phyloP scores from a whole-genome alignment of 768 basidiomycete species.

The Asterophora lycoperdoides region DNA sequence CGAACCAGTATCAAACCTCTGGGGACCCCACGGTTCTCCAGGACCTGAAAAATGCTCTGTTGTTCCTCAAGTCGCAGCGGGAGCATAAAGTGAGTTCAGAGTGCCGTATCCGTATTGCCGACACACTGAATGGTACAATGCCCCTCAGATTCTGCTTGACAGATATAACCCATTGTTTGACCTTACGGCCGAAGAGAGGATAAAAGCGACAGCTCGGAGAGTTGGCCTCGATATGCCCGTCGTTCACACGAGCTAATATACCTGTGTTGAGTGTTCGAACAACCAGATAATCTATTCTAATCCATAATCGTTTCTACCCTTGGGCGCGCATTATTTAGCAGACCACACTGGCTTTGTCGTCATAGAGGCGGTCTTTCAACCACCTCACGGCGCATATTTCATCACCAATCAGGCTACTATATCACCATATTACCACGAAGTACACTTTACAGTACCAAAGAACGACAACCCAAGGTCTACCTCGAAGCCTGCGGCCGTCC shows the following conservation, averaged over 20 bases:
- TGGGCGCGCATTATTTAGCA: no score
- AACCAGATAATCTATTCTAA: not conserved
- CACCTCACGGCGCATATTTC: no score
- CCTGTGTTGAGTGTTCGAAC: not conserved
- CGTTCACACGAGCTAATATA: conserved; percentile 21
- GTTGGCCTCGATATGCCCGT: conserved; percentile 86
- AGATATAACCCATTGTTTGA: conserved; percentile 86
- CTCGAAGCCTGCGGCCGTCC: no score
- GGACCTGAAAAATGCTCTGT: conserved; percentile 55
- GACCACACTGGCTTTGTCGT: no score
- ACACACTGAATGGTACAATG: not conserved
- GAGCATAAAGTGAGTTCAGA: conserved; percentile 61
- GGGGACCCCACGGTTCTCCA: conserved; percentile 28
- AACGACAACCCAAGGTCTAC: no score
- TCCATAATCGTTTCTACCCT: not conserved
- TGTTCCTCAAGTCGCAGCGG: conserved; percentile 70
- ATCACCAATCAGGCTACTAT: no score
- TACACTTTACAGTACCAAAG: no score
- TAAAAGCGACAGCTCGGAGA: conserved; percentile 79
- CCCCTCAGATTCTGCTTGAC: conserved; percentile 63
- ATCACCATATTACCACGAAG: no score
- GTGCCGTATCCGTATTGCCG: not conserved
- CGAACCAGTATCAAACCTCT: conserved; percentile 36
- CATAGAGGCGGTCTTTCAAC: no score
- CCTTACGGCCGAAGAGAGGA: conserved; percentile 72